Conservation (phyloP, 768 basidiomycete genomes). For the Leccinum boreale region DNA sequence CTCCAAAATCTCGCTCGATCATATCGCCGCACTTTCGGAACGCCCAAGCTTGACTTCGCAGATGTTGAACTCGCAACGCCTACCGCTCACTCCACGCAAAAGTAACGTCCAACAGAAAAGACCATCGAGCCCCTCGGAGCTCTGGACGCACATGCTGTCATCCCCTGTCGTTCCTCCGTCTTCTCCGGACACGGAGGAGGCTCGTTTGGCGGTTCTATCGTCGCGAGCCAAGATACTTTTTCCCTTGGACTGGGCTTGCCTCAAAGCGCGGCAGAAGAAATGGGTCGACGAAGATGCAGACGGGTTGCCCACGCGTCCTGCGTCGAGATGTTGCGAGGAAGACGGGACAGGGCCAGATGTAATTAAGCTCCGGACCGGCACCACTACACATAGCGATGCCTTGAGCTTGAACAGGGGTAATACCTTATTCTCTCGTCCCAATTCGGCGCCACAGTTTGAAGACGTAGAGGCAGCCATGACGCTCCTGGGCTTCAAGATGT, state of each 20-base stretch:
- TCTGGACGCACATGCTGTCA: conserved; percentile 31
- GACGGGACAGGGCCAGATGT: conserved; percentile 15
- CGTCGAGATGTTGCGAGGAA: conserved; percentile 7
- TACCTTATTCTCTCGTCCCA: not conserved
- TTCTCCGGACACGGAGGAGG: conserved; percentile 22
- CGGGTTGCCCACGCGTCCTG: conserved; percentile 4
- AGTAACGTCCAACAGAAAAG: conserved; percentile 4
- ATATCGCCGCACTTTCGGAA: conserved; percentile 28
- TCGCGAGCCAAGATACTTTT: conserved; percentile 41
- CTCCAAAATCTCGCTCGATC: conserved; percentile 30
- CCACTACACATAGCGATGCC: not conserved
- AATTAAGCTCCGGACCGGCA: conserved; percentile 14
- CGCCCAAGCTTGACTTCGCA: conserved; percentile 22
- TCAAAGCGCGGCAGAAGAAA: conserved; percentile 37
- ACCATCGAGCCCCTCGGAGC: conserved; percentile 16
- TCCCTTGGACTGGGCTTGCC: conserved; percentile 76
- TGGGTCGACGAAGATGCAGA: conserved; percentile 24
- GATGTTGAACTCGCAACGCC: conserved; percentile 1
- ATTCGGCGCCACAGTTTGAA: conserved; percentile 20
- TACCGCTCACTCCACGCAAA: conserved; percentile 30
- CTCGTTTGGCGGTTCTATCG: conserved; percentile 23
- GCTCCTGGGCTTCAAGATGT: conserved; percentile 32
- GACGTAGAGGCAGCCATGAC: conserved; percentile 38
- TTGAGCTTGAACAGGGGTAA: conserved; percentile 1
- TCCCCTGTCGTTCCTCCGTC: conserved; percentile 23